These are phyloP conservation scores for Noccaea caerulescens DNA, from an alignment of 345 rosid species.

Conservation along the genomic window DNA sequence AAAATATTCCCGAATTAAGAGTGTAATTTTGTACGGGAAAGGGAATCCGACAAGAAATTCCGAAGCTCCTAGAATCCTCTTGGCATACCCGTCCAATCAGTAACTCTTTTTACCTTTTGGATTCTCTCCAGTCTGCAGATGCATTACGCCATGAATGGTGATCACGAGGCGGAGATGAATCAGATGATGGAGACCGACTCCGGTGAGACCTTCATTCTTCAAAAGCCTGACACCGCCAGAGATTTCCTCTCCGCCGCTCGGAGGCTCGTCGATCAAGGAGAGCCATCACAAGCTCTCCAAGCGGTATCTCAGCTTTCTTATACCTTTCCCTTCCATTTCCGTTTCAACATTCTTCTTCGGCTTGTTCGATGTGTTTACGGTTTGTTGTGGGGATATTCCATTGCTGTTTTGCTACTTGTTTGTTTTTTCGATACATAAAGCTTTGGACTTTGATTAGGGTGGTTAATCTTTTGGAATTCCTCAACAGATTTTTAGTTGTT, in stretches of 20 bases:
- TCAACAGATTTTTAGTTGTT: conserved; percentile 7
- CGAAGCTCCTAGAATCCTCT: conserved; percentile 30
- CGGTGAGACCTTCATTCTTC: conserved; percentile 19
- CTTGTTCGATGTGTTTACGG: background rate
- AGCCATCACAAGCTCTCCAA: conserved; percentile 89
- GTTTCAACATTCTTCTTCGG: background rate
- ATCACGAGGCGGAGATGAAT: conserved; percentile 40
- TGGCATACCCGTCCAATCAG: background rate
- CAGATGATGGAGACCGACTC: conserved; percentile 55
- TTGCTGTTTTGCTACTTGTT: background rate
- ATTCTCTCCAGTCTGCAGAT: conserved; percentile 5
- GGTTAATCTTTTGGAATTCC: background rate
- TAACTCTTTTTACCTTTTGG: background rate
- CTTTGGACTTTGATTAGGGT: conserved; percentile 2
- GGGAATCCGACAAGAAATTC: conserved; percentile 15
- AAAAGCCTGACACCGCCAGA: conserved; percentile 38
- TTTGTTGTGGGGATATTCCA: background rate
- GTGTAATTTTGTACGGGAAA: conserved; percentile 3
- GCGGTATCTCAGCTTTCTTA: conserved; percentile 52
- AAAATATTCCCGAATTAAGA: background rate
- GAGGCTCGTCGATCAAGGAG: conserved; percentile 70
- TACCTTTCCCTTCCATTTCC: background rate
- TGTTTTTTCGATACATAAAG: background rate
- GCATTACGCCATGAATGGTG: conserved; percentile 52
- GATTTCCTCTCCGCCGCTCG: conserved; percentile 73